These are phyloP conservation scores for Pythium phragmiticola DNA, from an alignment of 352 stramenopile genomes.

Conservation along the genomic window DNA sequence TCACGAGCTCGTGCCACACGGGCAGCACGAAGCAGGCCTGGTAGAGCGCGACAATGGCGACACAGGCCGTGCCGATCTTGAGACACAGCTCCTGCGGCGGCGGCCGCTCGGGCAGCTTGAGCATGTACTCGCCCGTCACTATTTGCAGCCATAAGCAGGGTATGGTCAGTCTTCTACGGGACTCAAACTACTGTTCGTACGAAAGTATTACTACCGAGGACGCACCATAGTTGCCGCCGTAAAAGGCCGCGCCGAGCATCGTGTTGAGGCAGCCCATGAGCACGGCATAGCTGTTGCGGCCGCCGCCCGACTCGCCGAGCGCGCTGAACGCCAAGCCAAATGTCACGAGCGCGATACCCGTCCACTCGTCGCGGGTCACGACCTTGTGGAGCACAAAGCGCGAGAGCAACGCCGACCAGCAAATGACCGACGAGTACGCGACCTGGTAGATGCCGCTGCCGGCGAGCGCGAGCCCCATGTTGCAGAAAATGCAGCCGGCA, in stretches of 20 bases:
- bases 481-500: conserved; percentile 83
- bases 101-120: conserved; percentile 73
- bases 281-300: conserved; percentile 64
- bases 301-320: conserved; percentile 61
- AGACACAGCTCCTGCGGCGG: conserved; percentile 77
- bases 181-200: neutral
- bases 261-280: conserved; percentile 87
- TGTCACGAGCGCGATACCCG: conserved; percentile 78
- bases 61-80: conserved; percentile 72
- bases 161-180: neutral
- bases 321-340: conserved; percentile 83
- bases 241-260: conserved; percentile 76
- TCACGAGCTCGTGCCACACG: conserved; percentile 71
- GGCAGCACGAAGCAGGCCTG: conserved; percentile 81
- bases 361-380: conserved; percentile 70
- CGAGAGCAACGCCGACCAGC: conserved; percentile 83
- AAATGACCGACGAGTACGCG: conserved; percentile 86
- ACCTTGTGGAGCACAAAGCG: conserved; percentile 74
- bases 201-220: neutral
- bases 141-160: neutral
- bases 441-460: conserved; percentile 82
- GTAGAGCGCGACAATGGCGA: conserved; percentile 75
- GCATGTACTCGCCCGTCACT: conserved; percentile 80
- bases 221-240: conserved; percentile 79
- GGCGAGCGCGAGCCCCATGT: conserved; percentile 78